Evolutionary conservation across 2,329 filamentous ascomycete genomes (phyloP), one percentile per base, ranked within the genome.

Genomic region (Blastomyces parvus): DNA sequence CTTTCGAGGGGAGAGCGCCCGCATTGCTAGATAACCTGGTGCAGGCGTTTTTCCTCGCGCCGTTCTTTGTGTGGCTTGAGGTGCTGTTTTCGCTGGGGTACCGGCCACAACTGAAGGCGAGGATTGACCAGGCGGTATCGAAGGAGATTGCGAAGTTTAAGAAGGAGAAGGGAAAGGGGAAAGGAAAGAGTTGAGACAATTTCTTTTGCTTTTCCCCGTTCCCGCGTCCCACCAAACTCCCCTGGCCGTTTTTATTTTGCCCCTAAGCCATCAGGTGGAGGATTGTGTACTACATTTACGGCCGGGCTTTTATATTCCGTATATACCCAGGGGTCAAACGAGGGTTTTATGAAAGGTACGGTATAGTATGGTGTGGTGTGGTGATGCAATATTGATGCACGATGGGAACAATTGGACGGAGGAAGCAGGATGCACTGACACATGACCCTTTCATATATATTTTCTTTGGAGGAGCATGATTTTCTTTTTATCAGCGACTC

Each of bases 21-120:
- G 93, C 92, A 4, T 79, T 97, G 67, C 79, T 97, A 58, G 92
- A 97, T 77, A 97, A 97, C 72, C 78, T 97, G 52, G 82, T 95
- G 58, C 94, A 97, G 77, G 92, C 94, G 36, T 76, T 97, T 67
- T 93, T 97, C 72, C 82, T 97, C 30, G 94, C 94, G 0, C 94
- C 94, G 9, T 88, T 99, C 71, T 99, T 97, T 70, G 93, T 97
- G 64, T 99, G 94, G 90, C 88, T 99, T 70, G 92, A 97, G 79
- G 78, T 95, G 30, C 82, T 99, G 33, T 99, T 99, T 80, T 86
- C 83, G 71, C 84, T 95, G 60, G 94, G 94, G 59, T 99, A 97
- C 77, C 85, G 94, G 64, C 89, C 88, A 1, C 91, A 96, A 75
- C 81, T 99, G 69, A 91, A 93, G 78, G 83, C 84, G 65, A 86